These are phyloP conservation scores for Syzygium aqueum DNA, from an alignment of 345 rosid species.

Conservation along the genomic window DNA sequence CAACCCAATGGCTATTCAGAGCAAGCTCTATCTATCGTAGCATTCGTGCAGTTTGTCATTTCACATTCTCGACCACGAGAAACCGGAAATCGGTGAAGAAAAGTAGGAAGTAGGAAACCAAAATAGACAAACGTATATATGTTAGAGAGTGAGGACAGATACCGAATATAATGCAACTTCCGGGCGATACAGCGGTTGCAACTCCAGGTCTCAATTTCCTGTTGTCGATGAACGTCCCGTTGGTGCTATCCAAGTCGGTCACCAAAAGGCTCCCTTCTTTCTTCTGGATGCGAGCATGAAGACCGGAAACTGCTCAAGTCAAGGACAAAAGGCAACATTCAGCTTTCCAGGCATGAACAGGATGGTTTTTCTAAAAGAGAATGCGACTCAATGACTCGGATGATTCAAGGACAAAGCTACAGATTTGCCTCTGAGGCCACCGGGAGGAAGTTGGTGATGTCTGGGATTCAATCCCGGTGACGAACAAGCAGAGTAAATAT, in stretches of 20 bases:
- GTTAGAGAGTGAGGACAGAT: not conserved
- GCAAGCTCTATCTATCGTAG: not conserved
- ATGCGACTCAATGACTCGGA: not conserved
- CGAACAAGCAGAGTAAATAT: not conserved
- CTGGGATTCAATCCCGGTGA: not conserved
- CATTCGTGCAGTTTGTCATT: not conserved
- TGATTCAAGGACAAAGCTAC: not conserved
- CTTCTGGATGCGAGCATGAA: conserved; percentile 75
- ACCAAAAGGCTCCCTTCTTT: conserved; percentile 50
- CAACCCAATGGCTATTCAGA: not conserved
- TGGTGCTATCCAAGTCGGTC: conserved; percentile 80
- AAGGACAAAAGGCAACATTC: not conserved
- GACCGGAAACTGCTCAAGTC: conserved; percentile 50
- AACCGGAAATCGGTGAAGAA: not conserved
- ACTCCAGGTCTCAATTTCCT: conserved; percentile 64
- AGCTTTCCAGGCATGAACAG: not conserved
- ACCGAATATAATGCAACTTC: conserved; percentile 66
- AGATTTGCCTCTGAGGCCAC: not conserved
- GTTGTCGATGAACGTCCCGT: conserved; percentile 71
- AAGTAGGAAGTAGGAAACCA: not conserved
- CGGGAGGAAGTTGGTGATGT: not conserved
- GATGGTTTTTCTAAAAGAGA: not conserved
- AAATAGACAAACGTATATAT: not conserved
- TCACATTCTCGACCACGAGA: not conserved
- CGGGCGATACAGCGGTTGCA: conserved; percentile 37